Conservation (phyloP, 2,329 filamentous ascomycete genomes). For the Penicillium palitans region DNA sequence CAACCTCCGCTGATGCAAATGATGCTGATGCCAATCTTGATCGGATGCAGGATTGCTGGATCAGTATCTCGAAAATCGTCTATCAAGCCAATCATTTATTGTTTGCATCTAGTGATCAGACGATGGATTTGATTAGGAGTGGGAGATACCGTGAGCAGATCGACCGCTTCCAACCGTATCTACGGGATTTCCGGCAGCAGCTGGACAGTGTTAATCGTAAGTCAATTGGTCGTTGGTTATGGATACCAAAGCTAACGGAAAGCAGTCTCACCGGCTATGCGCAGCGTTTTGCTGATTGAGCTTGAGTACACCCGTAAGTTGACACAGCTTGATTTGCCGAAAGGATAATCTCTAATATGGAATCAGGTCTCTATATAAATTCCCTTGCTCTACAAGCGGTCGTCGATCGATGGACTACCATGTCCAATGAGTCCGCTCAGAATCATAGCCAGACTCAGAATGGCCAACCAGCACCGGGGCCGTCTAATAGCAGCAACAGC, state of each 20-base stretch:
- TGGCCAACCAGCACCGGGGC: constrained; percentile 28
- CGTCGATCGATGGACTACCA: constrained; percentile 84
- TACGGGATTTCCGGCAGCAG: constrained; percentile 75
- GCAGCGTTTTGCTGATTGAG: constrained; percentile 84
- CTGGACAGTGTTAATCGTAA: constrained; percentile 71
- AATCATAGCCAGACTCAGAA: constrained; percentile 32
- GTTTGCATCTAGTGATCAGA: constrained; percentile 84
- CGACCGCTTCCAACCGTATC: constrained; percentile 74
- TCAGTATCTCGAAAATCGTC: constrained; percentile 89
- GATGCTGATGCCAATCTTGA: constrained; percentile 50
- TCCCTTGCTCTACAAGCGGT: constrained; percentile 92
- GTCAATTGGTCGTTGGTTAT: constrained; percentile 13
- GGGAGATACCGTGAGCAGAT: constrained; percentile 80
- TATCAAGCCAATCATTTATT: constrained; percentile 84
- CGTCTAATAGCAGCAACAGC: constrained; percentile 32
- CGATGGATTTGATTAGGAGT: constrained; percentile 82
- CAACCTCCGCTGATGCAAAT: constrained; percentile 31
- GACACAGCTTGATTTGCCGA: background rate
- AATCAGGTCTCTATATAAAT: constrained; percentile 73
- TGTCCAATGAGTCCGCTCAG: constrained; percentile 49
- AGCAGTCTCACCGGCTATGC: constrained; percentile 58
- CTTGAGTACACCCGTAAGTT: constrained; percentile 83
- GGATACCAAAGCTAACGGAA: constrained; percentile 23
- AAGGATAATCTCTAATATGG: constrained; percentile 11
- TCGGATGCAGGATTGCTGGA: constrained; percentile 78